Evolutionary conservation across 169 alveolate species (phyloP).

Genomic region (Miamiensis avidus): DNA sequence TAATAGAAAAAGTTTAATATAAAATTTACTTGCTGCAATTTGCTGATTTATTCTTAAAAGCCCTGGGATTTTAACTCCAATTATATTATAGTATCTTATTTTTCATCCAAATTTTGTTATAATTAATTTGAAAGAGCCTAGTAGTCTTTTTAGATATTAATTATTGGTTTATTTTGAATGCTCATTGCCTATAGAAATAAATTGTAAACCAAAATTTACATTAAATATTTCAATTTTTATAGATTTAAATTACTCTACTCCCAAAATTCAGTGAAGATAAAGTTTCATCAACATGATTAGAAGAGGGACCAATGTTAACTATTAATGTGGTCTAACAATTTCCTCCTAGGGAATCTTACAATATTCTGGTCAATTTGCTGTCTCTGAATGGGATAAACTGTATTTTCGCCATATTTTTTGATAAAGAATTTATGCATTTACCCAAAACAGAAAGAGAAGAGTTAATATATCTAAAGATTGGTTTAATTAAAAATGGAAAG

Average conservation of each 20-base stretch:
- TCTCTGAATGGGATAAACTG: slow-evolving; percentile 79
- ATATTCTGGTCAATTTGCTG: slow-evolving; percentile 68
- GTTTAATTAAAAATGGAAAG: too few relatives aligned
- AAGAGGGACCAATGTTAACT: slow-evolving; percentile 79
- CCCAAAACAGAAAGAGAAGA: slow-evolving; percentile 81
- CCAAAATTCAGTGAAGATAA: slow-evolving; percentile 76
- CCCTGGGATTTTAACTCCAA: slow-evolving; percentile 21
- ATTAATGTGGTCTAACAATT: slow-evolving; percentile 83
- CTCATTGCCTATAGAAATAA: too few relatives aligned
- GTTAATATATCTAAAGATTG: slow-evolving; percentile 76
- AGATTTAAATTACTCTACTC: too few relatives aligned
- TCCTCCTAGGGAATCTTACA: slow-evolving; percentile 77
- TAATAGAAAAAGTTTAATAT: too few relatives aligned
- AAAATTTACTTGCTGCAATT: background rate
- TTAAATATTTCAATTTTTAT: too few relatives aligned
- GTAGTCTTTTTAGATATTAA: slow-evolving; percentile 75
- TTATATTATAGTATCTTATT: slow-evolving; percentile 43
- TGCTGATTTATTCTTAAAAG: slow-evolving; percentile 18
- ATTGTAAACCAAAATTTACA: too few relatives aligned
- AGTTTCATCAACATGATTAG: slow-evolving; percentile 74
- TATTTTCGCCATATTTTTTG: slow-evolving; percentile 35
- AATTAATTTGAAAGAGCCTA: slow-evolving; percentile 53
- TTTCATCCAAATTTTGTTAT: slow-evolving; percentile 65
- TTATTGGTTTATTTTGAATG: slow-evolving; percentile 73
- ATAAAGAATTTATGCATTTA: slow-evolving; percentile 80